These are phyloP conservation scores for Leptographium flavum DNA, from an alignment of 2,329 filamentous ascomycete species.

Conservation along the genomic window DNA sequence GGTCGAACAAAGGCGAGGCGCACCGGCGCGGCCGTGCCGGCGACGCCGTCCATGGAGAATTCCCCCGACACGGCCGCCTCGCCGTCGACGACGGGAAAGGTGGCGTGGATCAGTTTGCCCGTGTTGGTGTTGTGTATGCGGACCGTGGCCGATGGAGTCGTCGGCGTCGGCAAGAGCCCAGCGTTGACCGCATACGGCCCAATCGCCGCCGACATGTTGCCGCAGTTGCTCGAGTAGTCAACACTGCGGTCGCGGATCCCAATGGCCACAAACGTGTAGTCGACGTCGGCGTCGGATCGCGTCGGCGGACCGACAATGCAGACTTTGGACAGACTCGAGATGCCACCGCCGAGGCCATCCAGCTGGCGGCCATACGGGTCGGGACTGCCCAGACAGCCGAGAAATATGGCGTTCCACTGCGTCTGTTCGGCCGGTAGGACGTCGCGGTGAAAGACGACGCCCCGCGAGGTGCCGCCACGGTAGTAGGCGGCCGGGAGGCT, in stretches of 20 bases:
- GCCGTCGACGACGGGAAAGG: slow-evolving; percentile 20
- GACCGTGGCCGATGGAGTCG: slow-evolving; percentile 20
- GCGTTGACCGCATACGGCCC: slow-evolving; percentile 40
- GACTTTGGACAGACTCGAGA: slow-evolving; percentile 56
- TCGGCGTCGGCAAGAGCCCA: neutral
- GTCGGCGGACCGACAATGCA: slow-evolving; percentile 45
- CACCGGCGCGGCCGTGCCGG: slow-evolving; percentile 21
- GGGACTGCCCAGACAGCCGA: slow-evolving; percentile 43
- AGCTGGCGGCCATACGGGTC: slow-evolving; percentile 50
- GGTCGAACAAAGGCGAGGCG: slow-evolving; percentile 24
- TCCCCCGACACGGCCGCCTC: slow-evolving; percentile 23
- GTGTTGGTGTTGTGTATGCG: slow-evolving; percentile 61
- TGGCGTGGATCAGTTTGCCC: slow-evolving; percentile 32
- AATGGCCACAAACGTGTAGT: slow-evolving; percentile 59
- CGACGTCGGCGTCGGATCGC: slow-evolving; percentile 38
- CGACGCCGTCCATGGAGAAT: slow-evolving; percentile 26
- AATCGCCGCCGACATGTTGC: slow-evolving; percentile 57
- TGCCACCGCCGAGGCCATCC: slow-evolving; percentile 55
- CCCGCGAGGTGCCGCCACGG: slow-evolving; percentile 56
- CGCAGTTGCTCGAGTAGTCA: slow-evolving; percentile 58
- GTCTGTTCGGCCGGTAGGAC: slow-evolving; percentile 32
- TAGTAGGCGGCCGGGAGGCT: slow-evolving; percentile 31
- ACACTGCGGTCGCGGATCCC: slow-evolving; percentile 46
- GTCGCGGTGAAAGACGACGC: slow-evolving; percentile 41
- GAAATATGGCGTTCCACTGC: slow-evolving; percentile 40